Percentiles rank a stretch among this genome's conserved stretches.
phyloP scores from a whole-genome alignment of 1,284 basidiomycete species.

The Marasmius sp. region DNA sequence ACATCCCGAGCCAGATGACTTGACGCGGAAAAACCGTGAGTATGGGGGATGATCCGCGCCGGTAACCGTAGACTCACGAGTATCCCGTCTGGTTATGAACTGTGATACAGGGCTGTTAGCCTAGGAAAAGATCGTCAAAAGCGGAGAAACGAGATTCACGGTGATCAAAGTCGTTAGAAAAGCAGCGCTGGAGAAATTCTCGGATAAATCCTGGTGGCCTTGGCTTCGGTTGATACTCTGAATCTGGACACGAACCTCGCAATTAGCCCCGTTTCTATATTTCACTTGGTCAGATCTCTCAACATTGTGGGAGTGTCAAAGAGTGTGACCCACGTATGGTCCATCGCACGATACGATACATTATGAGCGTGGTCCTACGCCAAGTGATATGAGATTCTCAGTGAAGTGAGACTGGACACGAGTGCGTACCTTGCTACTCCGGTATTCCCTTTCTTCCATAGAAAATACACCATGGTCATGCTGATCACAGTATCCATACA shows the following conservation, averaged over 20 bases:
- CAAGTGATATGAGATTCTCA: neutral
- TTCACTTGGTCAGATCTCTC: neutral
- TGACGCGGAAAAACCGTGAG: too few relatives aligned
- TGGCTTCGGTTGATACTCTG: neutral
- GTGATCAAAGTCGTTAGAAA: slow-evolving; percentile 2
- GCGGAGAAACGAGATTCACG: neutral
- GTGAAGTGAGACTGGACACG: neutral
- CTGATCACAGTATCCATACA: slow-evolving; percentile 5
- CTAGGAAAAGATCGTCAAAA: neutral
- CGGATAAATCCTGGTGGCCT: neutral
- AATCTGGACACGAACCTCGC: neutral
- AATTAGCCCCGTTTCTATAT: slow-evolving; percentile 4
- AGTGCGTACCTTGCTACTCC: neutral
- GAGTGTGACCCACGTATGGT: slow-evolving; percentile 2
- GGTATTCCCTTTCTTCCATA: neutral
- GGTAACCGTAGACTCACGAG: neutral
- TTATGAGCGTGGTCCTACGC: neutral
- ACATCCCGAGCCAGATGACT: slow-evolving; percentile 6
- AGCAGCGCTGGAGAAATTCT: neutral
- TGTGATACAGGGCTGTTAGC: neutral
- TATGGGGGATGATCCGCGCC: too few relatives aligned
- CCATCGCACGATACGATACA: slow-evolving; percentile 3
- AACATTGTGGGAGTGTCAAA: neutral
- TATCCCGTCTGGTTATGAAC: neutral
- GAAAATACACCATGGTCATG: slow-evolving; percentile 5